Evolutionary conservation across 768 basidiomycete genomes (phyloP), one percentile per base, ranked within the genome.

Genomic region (Thelephora ganbajun): DNA sequence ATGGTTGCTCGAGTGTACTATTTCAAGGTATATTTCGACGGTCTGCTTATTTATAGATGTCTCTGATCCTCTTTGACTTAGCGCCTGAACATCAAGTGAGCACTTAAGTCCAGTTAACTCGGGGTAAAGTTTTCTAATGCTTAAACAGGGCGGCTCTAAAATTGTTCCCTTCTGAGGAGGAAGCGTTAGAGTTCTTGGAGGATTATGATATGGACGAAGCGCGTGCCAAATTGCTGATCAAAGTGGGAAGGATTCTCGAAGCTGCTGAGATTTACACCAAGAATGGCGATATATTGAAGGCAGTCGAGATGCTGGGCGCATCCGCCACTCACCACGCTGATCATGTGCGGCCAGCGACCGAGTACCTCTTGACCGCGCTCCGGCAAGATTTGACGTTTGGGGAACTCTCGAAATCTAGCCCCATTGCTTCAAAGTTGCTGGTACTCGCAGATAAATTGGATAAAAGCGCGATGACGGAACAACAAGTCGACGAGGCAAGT

Each of bases 131-230:
- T 19, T 23, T 20, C 20, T 11, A n/a, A 6, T 26, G 12, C 18
- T 22, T n/a, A 7, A 18, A 11, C 52, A 82, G 80, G 35, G 63
- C 69, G 55, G 69, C 69, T n/a, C 47, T 61, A 41, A 48, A 55
- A 7, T 56, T 83, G 1, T 84, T 83, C 50, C 49, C 60, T 0
- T 63, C 68, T 54, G 63, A 0, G 74, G 82, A 20, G 77, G 79
- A 20, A 68, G 68, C 23, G 50, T n/a, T 79, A n/a, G 69, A 72
- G 43, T 83, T 76, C 50, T 64, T 76, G 9, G 71, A 77, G 41
- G 69, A 74, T 5, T 67, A 69, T 41, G 71, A 70, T 43, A 61
- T 83, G 14, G 74, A 78, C 55, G 53, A 68, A 14, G 70, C 72
- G 11, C 72, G 66, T 7, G 70, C 70, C 0, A 58, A 60, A n/a